Conservation (phyloP, 306 rosid genomes). For the Pachyrhizus erosus region DNA sequence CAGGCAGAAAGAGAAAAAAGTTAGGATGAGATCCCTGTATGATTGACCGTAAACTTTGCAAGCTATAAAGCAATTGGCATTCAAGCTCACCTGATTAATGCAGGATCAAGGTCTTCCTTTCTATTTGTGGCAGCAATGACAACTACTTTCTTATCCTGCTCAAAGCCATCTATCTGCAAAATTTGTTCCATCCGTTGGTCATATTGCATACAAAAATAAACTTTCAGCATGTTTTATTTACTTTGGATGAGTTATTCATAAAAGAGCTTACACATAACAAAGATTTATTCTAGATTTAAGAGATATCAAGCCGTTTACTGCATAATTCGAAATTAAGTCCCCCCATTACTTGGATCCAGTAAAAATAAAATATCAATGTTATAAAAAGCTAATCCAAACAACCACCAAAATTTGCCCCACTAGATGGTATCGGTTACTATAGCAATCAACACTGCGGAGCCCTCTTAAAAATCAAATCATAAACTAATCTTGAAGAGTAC, state of each 20-base stretch:
- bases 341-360: not conserved
- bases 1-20: conserved; percentile 27
- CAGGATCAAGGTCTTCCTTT: conserved; percentile 96
- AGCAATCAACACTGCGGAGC: conserved; percentile 9
- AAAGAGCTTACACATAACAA: not conserved
- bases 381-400: conserved; percentile 4
- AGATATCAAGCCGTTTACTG: conserved; percentile 2
- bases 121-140: conserved; percentile 96
- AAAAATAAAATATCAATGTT: conserved; percentile 1
- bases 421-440: not conserved
- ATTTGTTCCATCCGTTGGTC: conserved; percentile 16
- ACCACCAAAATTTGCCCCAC: not conserved
- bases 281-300: not conserved
- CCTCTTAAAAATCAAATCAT: not conserved
- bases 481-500: conserved; percentile 5
- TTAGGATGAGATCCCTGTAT: conserved; percentile 10
- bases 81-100: conserved; percentile 70
- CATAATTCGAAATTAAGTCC: not conserved
- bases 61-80: conserved; percentile 22
- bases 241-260: not conserved
- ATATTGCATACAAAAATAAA: conserved; percentile 16
- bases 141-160: conserved; percentile 87
- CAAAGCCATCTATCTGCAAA: conserved; percentile 94
- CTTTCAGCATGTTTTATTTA: not conserved
- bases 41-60: conserved; percentile 5